These are phyloP conservation scores for Parsonsia alboflavescens DNA, from an alignment of 257 asterid species.

Conservation along the genomic window DNA sequence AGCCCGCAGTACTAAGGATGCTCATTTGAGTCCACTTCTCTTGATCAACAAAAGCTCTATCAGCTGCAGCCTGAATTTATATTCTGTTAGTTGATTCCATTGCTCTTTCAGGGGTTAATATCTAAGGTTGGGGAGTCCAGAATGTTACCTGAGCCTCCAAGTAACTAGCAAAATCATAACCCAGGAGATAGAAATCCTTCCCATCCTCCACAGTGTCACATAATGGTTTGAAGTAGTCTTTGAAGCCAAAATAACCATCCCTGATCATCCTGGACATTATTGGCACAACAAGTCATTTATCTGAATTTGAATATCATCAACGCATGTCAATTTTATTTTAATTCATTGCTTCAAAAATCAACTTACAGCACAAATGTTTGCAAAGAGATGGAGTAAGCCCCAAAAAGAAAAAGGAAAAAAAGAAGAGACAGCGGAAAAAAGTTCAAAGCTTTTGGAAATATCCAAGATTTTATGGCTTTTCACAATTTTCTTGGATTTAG, in stretches of 20 bases:
- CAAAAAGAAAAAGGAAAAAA: background rate
- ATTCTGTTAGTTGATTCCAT: slow-evolving; percentile 13
- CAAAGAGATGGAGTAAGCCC: background rate
- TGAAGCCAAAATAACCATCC: slow-evolving; percentile 49
- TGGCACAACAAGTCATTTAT: background rate
- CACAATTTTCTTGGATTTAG: background rate
- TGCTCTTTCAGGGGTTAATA: background rate
- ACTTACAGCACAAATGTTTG: background rate
- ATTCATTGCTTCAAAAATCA: background rate
- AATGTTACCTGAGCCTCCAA: slow-evolving; percentile 47
- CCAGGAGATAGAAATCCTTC: slow-evolving; percentile 40
- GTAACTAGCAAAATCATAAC: slow-evolving; percentile 44
- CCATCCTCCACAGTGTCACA: slow-evolving; percentile 41
- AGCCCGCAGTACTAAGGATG: slow-evolving; percentile 40
- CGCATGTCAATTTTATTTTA: background rate
- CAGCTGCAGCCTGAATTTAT: slow-evolving; percentile 39
- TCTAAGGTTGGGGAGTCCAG: background rate
- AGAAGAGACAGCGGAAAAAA: background rate
- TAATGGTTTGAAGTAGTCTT: slow-evolving; percentile 39
- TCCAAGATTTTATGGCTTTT: background rate
- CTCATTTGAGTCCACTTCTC: slow-evolving; percentile 47
- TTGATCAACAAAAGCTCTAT: slow-evolving; percentile 33
- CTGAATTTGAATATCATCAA: background rate
- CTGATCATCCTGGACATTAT: slow-evolving; percentile 41
- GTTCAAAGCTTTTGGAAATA: background rate